Evolutionary conservation across 768 basidiomycete species (phyloP), one percentile per base, ranked within the genome.

Genomic region (Russula abietina): DNA sequence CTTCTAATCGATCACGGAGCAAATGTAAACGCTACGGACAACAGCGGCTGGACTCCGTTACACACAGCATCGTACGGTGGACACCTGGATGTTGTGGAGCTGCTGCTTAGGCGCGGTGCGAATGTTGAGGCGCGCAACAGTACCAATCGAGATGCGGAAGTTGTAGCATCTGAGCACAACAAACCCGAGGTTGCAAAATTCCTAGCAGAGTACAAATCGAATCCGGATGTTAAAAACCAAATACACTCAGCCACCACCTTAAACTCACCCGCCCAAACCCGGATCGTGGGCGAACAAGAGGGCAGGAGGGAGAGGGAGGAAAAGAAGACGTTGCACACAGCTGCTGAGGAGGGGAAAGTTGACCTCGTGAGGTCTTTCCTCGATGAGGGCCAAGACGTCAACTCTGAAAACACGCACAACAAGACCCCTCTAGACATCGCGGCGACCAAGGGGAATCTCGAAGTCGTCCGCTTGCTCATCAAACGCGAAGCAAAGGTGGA

Each of bases 1-100:
- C 36, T 59, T 17, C 19, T 63, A 8, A 41, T 63, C 58, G 58
- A 63, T 14, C 33, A 41, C 16, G 62, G 58, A 46, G 62, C 62
- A 26, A 30, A 63, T 12, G 6, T 63, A 12, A 17, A 49, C 4
- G 5, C 45, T 4, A 14, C 9, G 1, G 33, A 60, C 22, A 26
- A 19, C 33, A 14, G 12, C 4, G 63, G 54, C 54, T 33, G 49
- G 30, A 64, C 58, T 14, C 51, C 50, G 14, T 39, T 64, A 22
- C 52, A 64, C 24, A n/a, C 28, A 4, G 62, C 62, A n/a, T 54
- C 59, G 10, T 6, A 2, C 3, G 36, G 19, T 2, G 58, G 62
- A 7, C 38, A 61, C 28, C 24, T 54, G 1, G 24, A 33, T 0
- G 32, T 61, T 10, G 62, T 41, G 1, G 7, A 16, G 26, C 11